Percentiles rank a stretch among this genome's conserved stretches.
phyloP scores from a whole-genome alignment of 768 basidiomycete genomes.

The Lactifluus pinguis region DNA sequence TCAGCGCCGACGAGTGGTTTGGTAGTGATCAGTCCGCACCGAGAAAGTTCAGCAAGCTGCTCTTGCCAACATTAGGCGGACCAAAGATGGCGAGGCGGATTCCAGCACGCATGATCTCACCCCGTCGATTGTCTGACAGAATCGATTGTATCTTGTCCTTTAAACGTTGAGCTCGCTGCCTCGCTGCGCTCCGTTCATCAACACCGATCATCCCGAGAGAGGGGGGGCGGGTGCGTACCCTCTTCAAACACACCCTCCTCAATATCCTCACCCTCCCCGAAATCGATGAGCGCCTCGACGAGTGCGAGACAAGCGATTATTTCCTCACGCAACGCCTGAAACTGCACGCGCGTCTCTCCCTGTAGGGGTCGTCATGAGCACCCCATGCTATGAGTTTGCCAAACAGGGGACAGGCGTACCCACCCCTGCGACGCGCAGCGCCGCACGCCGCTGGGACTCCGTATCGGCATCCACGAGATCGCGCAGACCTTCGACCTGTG shows the following conservation, averaged over 20 bases:
- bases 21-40: constrained; percentile 32
- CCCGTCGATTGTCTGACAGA: constrained; percentile 62
- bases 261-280: constrained; percentile 85
- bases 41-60: constrained; percentile 76
- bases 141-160: constrained; percentile 43
- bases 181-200: constrained; percentile 34
- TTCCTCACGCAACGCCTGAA: constrained; percentile 53
- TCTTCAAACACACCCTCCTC: constrained; percentile 71
- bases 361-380: constrained; percentile 23
- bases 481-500: constrained; percentile 80
- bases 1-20: background rate
- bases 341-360: constrained; percentile 54
- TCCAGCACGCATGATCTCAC: constrained; percentile 78
- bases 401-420: constrained; percentile 22
- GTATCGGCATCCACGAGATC: constrained; percentile 89
- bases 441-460: constrained; percentile 67
- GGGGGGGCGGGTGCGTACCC: constrained; percentile 34
- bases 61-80: constrained; percentile 92
- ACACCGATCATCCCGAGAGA: background rate
- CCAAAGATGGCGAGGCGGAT: constrained; percentile 84
- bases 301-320: constrained; percentile 69
- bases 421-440: constrained; percentile 60
- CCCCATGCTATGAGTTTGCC: constrained; percentile 4
- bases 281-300: constrained; percentile 87
- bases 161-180: constrained; percentile 39